phyloP scores from a whole-genome alignment of 179 eudicot species.

The Silene noctiflora region DNA sequence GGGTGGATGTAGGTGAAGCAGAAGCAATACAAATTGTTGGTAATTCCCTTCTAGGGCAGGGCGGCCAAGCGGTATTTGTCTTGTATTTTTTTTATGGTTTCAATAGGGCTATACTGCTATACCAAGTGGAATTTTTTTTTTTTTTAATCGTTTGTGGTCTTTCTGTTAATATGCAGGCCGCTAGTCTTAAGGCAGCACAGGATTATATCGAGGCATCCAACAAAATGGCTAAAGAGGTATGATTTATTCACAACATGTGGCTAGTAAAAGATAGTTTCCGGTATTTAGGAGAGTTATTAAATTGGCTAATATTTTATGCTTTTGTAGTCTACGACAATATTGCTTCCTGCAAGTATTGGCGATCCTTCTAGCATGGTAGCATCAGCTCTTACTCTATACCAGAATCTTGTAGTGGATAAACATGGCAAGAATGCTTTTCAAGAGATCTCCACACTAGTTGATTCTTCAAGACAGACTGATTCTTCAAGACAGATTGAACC shows the following conservation, averaged over 20 bases:
- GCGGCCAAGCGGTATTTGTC: constrained; percentile 33
- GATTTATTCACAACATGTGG: background rate
- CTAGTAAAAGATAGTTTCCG: background rate
- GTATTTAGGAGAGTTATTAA: background rate
- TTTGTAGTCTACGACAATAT: constrained; percentile 61
- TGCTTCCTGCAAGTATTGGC: constrained; percentile 58
- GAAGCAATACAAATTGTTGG: constrained; percentile 48
- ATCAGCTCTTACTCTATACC: constrained; percentile 60
- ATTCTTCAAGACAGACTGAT: constrained; percentile 8
- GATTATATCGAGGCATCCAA: constrained; percentile 75
- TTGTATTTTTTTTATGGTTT: background rate
- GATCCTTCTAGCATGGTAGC: constrained; percentile 65
- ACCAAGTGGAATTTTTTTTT: too few relatives aligned
- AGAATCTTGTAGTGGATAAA: constrained; percentile 41
- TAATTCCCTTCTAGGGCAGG: constrained; percentile 21
- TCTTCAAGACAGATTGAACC: constrained; percentile 13
- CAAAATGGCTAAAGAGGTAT: constrained; percentile 75
- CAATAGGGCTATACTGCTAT: background rate
- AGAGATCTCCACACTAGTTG: background rate
- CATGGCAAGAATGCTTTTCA: constrained; percentile 13
- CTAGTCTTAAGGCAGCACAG: constrained; percentile 79
- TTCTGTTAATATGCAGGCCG: constrained; percentile 57
- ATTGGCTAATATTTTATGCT: background rate
- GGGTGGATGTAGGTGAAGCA: constrained; percentile 64
- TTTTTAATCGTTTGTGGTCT: background rate